A percentile compares a stretch with the other conserved stretches of the same genome.
Evolutionary conservation across 768 basidiomycete genomes (phyloP).

Genomic region (Leccinum uliginosum): DNA sequence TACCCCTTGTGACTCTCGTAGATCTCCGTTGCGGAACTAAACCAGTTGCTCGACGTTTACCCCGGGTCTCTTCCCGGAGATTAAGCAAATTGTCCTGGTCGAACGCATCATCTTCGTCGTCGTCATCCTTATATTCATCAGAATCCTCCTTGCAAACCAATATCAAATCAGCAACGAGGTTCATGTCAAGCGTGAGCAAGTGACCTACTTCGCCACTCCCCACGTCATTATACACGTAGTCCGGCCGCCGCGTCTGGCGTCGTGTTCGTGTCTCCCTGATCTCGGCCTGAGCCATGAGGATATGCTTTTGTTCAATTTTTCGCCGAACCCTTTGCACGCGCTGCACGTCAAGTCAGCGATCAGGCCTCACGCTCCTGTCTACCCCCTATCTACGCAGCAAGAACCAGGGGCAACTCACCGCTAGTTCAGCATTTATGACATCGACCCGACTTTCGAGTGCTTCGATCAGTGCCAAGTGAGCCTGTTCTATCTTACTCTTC

Average conservation of each 20-base stretch:
- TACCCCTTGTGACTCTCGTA: conserved; percentile 46
- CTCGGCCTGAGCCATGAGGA: conserved; percentile 70
- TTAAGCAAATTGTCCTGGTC: conserved; percentile 39
- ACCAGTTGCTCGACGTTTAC: conserved; percentile 37
- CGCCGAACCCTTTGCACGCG: conserved; percentile 65
- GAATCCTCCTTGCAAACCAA: conserved; percentile 45
- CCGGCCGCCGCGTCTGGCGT: conserved; percentile 64
- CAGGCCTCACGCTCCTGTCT: conserved; percentile 13
- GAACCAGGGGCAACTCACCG: conserved; percentile 47
- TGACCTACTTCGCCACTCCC: conserved; percentile 54
- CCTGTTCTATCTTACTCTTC: conserved; percentile 56
- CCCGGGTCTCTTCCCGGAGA: conserved; percentile 40
- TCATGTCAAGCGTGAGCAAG: conserved; percentile 13
- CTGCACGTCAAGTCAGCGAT: conserved; percentile 38
- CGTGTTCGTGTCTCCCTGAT: conserved; percentile 77
- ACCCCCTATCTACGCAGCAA: conserved; percentile 9
- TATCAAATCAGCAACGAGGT: conserved; percentile 20
- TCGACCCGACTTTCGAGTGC: conserved; percentile 62
- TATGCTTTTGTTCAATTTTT: conserved; percentile 63
- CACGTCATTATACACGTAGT: conserved; percentile 75
- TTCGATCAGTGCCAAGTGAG: conserved; percentile 58
- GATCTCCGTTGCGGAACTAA: conserved; percentile 46
- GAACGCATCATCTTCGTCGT: conserved; percentile 59
- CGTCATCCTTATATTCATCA: conserved; percentile 66
- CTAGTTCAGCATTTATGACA: conserved; percentile 62